Evolutionary conservation across 2,329 filamentous ascomycete species (phyloP), one percentile per base, ranked within the genome.

Genomic region (Aureobasidium namibiae): DNA sequence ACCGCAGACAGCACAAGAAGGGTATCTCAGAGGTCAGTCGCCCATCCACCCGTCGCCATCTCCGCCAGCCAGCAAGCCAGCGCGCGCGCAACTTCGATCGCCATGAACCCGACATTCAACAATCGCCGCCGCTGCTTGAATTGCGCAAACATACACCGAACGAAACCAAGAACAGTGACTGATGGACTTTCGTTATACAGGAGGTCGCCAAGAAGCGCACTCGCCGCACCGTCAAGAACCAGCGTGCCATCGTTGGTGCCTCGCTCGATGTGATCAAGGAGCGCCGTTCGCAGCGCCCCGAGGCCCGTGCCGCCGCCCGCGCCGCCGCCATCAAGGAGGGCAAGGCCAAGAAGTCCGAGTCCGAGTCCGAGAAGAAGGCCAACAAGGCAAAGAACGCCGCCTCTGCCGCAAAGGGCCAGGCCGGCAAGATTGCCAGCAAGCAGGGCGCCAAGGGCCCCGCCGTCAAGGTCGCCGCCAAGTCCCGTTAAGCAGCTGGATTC

Each of bases 211-310:
- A 99, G 89, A 97, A 97, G 88, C 92, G 94, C 76, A 91, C 91
- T 69, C 94, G 94, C 83, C 90, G 91, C 76, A 90, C 90, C 74
- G 90, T 99, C 82, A 99, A 99, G 89, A 79, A 89, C 78, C 94
- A 99, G 86, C 92, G 94, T 84, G 92, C 88, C 76, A 95, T 99
- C 79, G 94, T 99, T 71, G 94, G 94, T 85, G 94, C 94, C 70
- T 96, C 94, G 66, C 92, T 99, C 79, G 94, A 99, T 77, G 91
- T 97, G 75, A 97, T 99, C 86, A 97, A 96, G 88, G 94, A 99
- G 87, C 90, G 90, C 82, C 92, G 94, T 75, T 79, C 84, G 72
- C 87, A 90, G 84, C 90, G 94, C 78, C 94, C 94, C 71, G 94
- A 97, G 83, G 92, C 91, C 76, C 92, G 94, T 77, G 83, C 86